Base-by-base conservation (phyloP, 345 rosid species). In the Reutealis trisperma region DNA sequence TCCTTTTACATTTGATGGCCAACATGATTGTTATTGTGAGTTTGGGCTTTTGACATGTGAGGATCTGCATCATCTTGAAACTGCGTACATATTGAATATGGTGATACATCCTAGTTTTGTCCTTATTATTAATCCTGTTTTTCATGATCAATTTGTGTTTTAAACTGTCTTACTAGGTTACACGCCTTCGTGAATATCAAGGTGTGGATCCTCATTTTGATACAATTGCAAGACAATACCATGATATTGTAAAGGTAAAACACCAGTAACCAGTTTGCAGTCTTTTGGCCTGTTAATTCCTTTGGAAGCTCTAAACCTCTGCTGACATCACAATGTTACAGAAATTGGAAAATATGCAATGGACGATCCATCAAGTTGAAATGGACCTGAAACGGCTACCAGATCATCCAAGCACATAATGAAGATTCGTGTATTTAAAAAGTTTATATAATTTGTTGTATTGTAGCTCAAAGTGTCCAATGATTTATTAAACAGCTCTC, bases 141-240 rank as follows among this genome's bases (percentile, higher is more conserved):
- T 73, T 30, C 18, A 52, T 71, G 24, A 76, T 77, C 47, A 63
- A 70, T 74, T 70, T 15, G 6, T 69, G 3, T 19, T 72, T 15
- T 18, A 45, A 45, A 75, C 67, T 24, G 24, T 22, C 71, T 75
- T 70, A 37, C 63, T 86, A 96, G 98, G 97, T 91, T 6, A 93
- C 97, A 5, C 94, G 98, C 68, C 98, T 96, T 37, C 90, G 92
- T n/a, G 99, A 96, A 77, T 96, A 96, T 82, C 98, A 91, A 77
- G 99, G 99, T 18, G 97, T 96, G 0, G 98, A 96, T 89, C 99
- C 99, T 27, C 96, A 89, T 81, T 96, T 93, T 14, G 98, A 96
- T 82, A 82, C 88, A 57, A 91, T 91, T 74, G 98, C 98, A 67
- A 91, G 94, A 84, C 96, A 93, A 84, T 96, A 93, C 84, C 98